Evolutionary conservation across 192 early-diverging fungal genomes (phyloP).

Genomic region (Coemansia sp.): DNA sequence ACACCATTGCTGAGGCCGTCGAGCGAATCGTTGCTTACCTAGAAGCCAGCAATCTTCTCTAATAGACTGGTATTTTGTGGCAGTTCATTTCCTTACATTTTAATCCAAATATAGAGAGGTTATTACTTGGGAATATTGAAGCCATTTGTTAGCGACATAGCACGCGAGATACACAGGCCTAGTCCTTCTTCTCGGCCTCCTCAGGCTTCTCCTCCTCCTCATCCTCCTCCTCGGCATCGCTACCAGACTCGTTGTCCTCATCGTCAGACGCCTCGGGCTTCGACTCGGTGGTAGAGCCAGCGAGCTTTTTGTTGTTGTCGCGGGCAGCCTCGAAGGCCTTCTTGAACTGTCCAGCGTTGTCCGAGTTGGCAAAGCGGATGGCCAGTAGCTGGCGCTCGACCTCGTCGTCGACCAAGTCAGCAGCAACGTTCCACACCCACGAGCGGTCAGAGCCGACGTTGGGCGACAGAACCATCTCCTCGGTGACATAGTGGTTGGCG

Average conservation of each 20-base stretch:
- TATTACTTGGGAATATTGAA: background rate
- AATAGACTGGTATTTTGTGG: background rate
- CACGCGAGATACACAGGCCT: background rate
- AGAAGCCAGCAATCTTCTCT: constrained; percentile 26
- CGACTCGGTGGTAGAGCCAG: constrained; percentile 6
- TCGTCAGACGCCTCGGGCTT: constrained; percentile 34
- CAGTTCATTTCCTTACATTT: too few relatives aligned
- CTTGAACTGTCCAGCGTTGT: constrained; percentile 95
- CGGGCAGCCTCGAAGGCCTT: constrained; percentile 77
- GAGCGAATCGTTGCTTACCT: constrained; percentile 40
- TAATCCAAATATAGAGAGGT: background rate
- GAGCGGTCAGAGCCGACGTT: constrained; percentile 99
- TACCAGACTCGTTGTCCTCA: constrained; percentile 38
- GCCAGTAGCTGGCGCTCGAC: constrained; percentile 83
- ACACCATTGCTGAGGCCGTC: constrained; percentile 58
- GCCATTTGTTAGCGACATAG: background rate
- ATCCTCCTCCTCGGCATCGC: constrained; percentile 24
- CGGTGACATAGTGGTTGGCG: constrained; percentile 93
- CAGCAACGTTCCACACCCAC: constrained; percentile 94
- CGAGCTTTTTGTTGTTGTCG: constrained; percentile 45
- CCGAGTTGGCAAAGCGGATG: constrained; percentile 94
- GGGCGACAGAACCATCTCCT: constrained; percentile 85
- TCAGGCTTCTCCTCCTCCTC: background rate
- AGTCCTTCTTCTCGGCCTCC: constrained; percentile 18
- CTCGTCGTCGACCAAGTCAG: constrained; percentile 91